phyloP scores from a whole-genome alignment of 2,329 filamentous ascomycete species.

The Drechmeria coniospora region DNA sequence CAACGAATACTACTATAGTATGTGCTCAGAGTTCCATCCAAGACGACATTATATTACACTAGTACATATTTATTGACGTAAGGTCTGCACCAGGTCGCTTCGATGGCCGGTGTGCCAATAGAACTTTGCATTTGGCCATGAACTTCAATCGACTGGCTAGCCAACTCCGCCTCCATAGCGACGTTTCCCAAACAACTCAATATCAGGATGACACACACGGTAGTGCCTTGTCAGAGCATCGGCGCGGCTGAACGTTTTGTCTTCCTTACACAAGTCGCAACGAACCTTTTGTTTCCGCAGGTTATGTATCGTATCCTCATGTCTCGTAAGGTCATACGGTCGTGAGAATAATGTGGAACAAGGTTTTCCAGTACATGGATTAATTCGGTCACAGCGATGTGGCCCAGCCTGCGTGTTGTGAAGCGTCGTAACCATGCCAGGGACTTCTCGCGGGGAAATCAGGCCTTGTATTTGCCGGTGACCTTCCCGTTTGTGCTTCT shows the following conservation, averaged over 20 bases:
- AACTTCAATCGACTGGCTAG: slow-evolving; percentile 3
- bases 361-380: slow-evolving; percentile 85
- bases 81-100: too few species aligned
- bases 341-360: slow-evolving; percentile 91
- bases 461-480: slow-evolving; percentile 58
- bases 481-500: slow-evolving; percentile 90
- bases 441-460: slow-evolving; percentile 12
- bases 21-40: too few species aligned
- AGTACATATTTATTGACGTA: too few species aligned
- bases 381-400: slow-evolving; percentile 83
- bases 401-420: slow-evolving; percentile 84
- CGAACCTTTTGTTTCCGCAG: slow-evolving; percentile 86
- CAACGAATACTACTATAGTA: too few species aligned
- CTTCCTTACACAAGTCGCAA: slow-evolving; percentile 83
- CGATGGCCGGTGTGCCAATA: too few species aligned
- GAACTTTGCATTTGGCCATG: too few species aligned
- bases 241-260: slow-evolving; percentile 92
- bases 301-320: slow-evolving; percentile 97
- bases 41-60: too few species aligned
- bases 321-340: slow-evolving; percentile 88
- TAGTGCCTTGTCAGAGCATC: slow-evolving; percentile 92
- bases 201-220: slow-evolving; percentile 81
- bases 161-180: slow-evolving; percentile 12
- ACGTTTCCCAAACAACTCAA: slow-evolving; percentile 60
- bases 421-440: slow-evolving; percentile 33